Conservation (phyloP, 2,329 filamentous ascomycete genomes). For the Hypoxylon sp. region DNA sequence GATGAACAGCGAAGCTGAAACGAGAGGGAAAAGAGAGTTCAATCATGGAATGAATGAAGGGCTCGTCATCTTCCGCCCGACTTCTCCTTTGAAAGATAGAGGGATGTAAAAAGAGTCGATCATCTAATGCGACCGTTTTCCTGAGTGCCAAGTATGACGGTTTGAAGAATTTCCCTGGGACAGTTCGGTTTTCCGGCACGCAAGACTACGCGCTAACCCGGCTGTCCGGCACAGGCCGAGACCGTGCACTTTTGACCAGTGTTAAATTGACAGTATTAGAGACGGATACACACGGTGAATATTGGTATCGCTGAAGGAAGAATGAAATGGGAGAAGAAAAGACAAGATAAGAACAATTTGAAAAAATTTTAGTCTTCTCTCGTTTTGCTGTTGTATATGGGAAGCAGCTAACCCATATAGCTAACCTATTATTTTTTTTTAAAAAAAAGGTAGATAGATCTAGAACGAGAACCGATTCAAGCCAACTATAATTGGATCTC, state of each 20-base stretch:
- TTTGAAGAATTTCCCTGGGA: slow-evolving; percentile 44
- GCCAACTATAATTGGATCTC: slow-evolving; percentile 6
- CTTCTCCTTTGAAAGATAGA: slow-evolving; percentile 37
- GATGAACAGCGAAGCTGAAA: slow-evolving; percentile 20
- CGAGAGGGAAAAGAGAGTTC: slow-evolving; percentile 29
- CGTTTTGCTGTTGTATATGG: not conserved
- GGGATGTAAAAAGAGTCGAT: slow-evolving; percentile 30
- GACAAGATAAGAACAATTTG: not conserved
- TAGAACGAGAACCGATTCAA: not conserved
- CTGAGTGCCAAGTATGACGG: slow-evolving; percentile 44
- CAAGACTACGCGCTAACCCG: slow-evolving; percentile 44
- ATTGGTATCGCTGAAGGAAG: not conserved
- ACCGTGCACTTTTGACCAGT: slow-evolving; percentile 38
- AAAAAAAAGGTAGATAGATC: not conserved
- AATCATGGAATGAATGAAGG: slow-evolving; percentile 44
- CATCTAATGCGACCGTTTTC: slow-evolving; percentile 39
- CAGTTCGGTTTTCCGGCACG: slow-evolving; percentile 46
- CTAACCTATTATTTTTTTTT: not conserved
- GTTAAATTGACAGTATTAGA: slow-evolving; percentile 28
- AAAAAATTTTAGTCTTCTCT: not conserved
- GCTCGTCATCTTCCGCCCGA: slow-evolving; percentile 38
- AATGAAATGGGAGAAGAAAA: not conserved
- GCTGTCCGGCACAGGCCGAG: slow-evolving; percentile 48
- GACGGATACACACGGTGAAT: slow-evolving; percentile 17
- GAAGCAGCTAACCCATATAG: not conserved